Conservation (phyloP, 768 basidiomycete species). For the Pleurotus pulmonarius region DNA sequence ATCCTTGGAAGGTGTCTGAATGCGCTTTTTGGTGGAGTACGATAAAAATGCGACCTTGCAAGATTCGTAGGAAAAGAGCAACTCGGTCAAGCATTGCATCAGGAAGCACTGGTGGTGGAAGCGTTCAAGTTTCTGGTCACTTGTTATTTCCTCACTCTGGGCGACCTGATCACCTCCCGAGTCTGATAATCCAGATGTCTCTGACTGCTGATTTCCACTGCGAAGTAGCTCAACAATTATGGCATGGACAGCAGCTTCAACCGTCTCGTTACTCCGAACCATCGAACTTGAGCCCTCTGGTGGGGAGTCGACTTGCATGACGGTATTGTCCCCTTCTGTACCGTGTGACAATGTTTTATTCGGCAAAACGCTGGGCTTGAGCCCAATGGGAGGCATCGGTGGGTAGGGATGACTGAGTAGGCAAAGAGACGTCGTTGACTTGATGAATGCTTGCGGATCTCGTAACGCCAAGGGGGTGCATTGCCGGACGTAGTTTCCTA, state of each 20-base stretch:
- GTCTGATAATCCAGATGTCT: constrained; percentile 12
- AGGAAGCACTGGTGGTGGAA: constrained; percentile 72
- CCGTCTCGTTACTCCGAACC: constrained; percentile 33
- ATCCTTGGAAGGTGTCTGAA: constrained; percentile 64
- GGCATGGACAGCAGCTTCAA: constrained; percentile 64
- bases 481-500: constrained; percentile 68
- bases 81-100: constrained; percentile 89
- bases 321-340: constrained; percentile 24
- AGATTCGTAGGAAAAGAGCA: constrained; percentile 87
- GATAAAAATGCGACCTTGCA: constrained; percentile 89
- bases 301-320: constrained; percentile 59
- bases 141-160: constrained; percentile 12
- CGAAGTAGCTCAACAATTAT: constrained; percentile 69
- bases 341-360: constrained; percentile 12
- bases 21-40: constrained; percentile 65
- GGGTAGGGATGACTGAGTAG: constrained; percentile 67
- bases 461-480: constrained; percentile 80
- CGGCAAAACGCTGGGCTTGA: constrained; percentile 36
- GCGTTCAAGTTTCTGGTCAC: constrained; percentile 23
- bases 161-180: constrained; percentile 4
- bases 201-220: constrained; percentile 45
- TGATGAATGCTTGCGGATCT: constrained; percentile 72
- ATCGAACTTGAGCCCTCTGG: constrained; percentile 13
- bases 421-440: constrained; percentile 68
- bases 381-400: constrained; percentile 50